Conservation (phyloP, 352 stramenopile genomes). For the Globisporangium lucens region DNA sequence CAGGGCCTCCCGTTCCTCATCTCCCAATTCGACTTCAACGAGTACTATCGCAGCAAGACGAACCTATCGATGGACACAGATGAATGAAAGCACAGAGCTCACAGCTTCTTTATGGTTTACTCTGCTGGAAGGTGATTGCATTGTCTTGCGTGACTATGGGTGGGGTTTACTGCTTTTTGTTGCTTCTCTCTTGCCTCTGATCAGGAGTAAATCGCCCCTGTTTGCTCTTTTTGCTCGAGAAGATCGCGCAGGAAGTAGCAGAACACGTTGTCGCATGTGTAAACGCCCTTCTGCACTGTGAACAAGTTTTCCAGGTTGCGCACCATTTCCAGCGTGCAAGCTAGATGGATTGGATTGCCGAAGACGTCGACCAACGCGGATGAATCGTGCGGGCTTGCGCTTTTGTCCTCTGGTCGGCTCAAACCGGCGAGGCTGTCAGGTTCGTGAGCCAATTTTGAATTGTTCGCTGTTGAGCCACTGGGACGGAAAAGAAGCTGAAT, state of each 20-base stretch:
- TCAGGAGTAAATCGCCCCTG: background rate
- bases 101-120: background rate
- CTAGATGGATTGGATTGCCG: slow-evolving; percentile 39
- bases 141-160: background rate
- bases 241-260: slow-evolving; percentile 76
- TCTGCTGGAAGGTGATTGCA: background rate
- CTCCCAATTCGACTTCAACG: slow-evolving; percentile 91
- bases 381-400: background rate
- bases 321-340: slow-evolving; percentile 46
- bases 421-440: background rate
- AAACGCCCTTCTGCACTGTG: slow-evolving; percentile 35
- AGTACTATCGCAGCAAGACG: slow-evolving; percentile 78
- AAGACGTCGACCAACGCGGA: slow-evolving; percentile 34
- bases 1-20: slow-evolving; percentile 85
- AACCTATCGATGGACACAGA: slow-evolving; percentile 37
- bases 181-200: background rate
- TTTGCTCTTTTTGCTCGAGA: slow-evolving; percentile 27
- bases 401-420: too few relatives aligned
- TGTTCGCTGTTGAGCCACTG: background rate
- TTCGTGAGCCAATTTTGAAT: background rate
- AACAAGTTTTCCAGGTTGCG: slow-evolving; percentile 49
- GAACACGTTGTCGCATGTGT: slow-evolving; percentile 46
- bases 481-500: slow-evolving; percentile 44
- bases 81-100: slow-evolving; percentile 31
- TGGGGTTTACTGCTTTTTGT: background rate